Evolutionary conservation across 495 filamentous ascomycete genomes (phyloP), one percentile per base, ranked within the genome.

Genomic region (Parathielavia appendiculata): DNA sequence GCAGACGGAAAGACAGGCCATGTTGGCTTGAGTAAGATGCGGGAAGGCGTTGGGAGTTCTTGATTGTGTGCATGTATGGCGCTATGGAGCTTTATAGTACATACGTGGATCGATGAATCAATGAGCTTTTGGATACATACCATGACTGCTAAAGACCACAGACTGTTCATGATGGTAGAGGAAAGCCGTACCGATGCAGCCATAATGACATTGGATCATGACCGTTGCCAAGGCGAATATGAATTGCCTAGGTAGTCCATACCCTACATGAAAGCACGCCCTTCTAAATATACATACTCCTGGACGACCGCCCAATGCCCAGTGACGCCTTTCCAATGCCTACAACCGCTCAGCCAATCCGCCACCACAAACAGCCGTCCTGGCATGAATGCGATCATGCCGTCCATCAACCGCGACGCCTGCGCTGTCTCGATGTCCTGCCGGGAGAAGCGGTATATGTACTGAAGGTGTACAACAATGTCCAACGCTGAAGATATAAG

Each of bases 1-100:
- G 44, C 65, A 71, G 60, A 66, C 68, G 41, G 69, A 71, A 56
- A 73, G 73, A 51, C 66, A 66, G 58, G 75, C 76, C 1, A 75
- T 82, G 75, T 65, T 80, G 54, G 77, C 79, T 16, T 75, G 64
- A 51, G 46, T 14, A 26, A 49, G 13, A 22, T 11, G 44, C 20
- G 46, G 16, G 26, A 20, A 0, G 52, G 12, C 30, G 49, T 23
- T 38, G 11, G 34, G 1, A 16, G 23, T 14, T 7, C 17, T 14
- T 20, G 55, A 5, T 36, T 32, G 8, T 26, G 23, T 59, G 47
- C 57, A 59, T 59, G 32, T 22, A 13, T n/a, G 49, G 55, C 55
- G 55, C 55, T 51, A 23, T 10, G 47, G 47, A 46, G 52, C 22
- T 32, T 11, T 30, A 17, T 43, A 41, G 13, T 38, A 38, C 8